Conservation (phyloP, 768 basidiomycete genomes). For the Flagelloscypha sp. region DNA sequence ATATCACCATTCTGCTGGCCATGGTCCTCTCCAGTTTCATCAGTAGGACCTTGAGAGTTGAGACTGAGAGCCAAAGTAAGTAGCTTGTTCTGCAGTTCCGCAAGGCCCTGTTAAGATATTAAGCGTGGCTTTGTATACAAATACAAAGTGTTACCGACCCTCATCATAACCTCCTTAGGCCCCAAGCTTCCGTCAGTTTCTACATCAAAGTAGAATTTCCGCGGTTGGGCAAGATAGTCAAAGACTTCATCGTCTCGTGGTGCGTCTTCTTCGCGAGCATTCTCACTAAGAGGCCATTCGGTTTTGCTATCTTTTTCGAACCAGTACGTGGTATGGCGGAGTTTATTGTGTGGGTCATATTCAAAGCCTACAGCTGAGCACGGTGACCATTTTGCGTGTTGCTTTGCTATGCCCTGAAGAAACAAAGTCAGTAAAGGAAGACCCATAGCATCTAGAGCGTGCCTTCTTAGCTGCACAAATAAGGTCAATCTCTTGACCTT, state of each 20-base stretch:
- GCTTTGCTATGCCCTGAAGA: constrained; percentile 87
- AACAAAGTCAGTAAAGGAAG: constrained; percentile 2
- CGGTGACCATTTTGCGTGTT: constrained; percentile 99
- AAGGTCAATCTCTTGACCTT: constrained; percentile 84
- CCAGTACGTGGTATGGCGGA: constrained; percentile 95
- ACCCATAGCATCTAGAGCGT: constrained; percentile 7
- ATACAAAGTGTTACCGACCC: constrained; percentile 34
- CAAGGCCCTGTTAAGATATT: constrained; percentile 46
- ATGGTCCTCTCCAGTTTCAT: constrained; percentile 13
- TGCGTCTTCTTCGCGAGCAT: constrained; percentile 76
- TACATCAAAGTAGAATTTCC: constrained; percentile 89
- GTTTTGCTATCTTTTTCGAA: constrained; percentile 69
- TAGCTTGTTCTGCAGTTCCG: constrained; percentile 72
- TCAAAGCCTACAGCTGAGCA: constrained; percentile 93
- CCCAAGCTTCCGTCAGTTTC: constrained; percentile 89
- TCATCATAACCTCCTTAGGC: constrained; percentile 85
- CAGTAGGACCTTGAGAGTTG: constrained; percentile 37
- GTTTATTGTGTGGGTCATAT: constrained; percentile 96
- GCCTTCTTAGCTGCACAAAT: constrained; percentile 92
- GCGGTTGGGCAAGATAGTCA: constrained; percentile 81
- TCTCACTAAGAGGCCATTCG: constrained; percentile 91
- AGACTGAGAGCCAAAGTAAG: constrained; percentile 73
- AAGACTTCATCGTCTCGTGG: constrained; percentile 77
- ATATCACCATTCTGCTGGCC: constrained; percentile 21
- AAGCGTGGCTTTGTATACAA: background rate